These are phyloP conservation scores for Aureobasidium sp. DNA, from an alignment of 2,329 filamentous ascomycete species.

Conservation along the genomic window DNA sequence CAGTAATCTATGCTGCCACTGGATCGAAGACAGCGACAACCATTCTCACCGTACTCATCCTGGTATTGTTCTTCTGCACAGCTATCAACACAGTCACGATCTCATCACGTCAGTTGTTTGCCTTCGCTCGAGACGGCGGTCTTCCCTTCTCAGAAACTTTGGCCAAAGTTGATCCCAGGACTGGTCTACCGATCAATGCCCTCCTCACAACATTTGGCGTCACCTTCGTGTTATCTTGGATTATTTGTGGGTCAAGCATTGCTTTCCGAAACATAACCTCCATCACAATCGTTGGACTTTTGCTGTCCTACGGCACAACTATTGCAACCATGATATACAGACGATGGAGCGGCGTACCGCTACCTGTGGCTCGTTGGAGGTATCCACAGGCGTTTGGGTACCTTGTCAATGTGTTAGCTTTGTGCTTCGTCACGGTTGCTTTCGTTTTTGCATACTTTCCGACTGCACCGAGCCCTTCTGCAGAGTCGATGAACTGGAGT, in stretches of 20 bases:
- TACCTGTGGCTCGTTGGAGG: slow-evolving; percentile 16
- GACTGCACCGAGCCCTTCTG: slow-evolving; percentile 15
- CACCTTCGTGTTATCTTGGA: slow-evolving; percentile 16
- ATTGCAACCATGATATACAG: slow-evolving; percentile 15
- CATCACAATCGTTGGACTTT: slow-evolving; percentile 14
- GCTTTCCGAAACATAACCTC: slow-evolving; percentile 17
- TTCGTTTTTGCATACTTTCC: slow-evolving; percentile 17
- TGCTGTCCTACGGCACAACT: slow-evolving; percentile 16
- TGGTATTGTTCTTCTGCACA: slow-evolving; percentile 7
- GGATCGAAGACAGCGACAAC: slow-evolving; percentile 18
- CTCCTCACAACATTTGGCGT: background rate
- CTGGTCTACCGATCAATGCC: background rate
- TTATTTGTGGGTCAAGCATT: slow-evolving; percentile 20
- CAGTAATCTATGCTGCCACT: slow-evolving; percentile 21
- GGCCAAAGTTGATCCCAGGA: slow-evolving; percentile 17
- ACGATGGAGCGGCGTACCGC: slow-evolving; percentile 13
- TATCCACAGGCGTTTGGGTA: slow-evolving; percentile 17
- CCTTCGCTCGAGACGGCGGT: slow-evolving; percentile 17
- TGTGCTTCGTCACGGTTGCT: slow-evolving; percentile 14
- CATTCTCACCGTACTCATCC: slow-evolving; percentile 16
- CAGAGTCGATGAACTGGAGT: slow-evolving; percentile 24
- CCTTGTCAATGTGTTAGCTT: slow-evolving; percentile 12
- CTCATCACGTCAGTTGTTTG: slow-evolving; percentile 15
- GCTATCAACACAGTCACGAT: slow-evolving; percentile 22
- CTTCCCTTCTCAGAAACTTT: slow-evolving; percentile 15